Evolutionary conservation across 129 eudicot species (phyloP).

Genomic region (Escallonia rubra): DNA sequence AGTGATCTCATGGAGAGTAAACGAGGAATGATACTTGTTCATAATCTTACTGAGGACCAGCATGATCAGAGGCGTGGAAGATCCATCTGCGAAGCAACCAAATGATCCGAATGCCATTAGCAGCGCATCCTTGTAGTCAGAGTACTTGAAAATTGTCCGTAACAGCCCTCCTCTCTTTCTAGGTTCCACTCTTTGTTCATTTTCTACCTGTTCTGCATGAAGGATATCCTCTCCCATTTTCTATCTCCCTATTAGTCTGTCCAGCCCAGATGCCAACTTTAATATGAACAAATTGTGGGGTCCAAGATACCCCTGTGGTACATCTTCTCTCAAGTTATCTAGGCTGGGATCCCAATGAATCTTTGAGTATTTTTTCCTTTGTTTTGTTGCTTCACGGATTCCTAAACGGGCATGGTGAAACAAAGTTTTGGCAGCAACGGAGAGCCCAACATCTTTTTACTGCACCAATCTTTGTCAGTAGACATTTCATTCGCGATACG

Average conservation of each 20-base stretch:
- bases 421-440: no score
- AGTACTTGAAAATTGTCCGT: neutral
- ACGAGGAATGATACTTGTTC: constrained; percentile 4
- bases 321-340: neutral
- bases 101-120: constrained; percentile 1
- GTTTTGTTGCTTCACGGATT: neutral
- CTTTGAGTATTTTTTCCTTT: neutral
- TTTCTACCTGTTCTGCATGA: neutral
- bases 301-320: neutral
- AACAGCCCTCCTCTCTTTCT: neutral
- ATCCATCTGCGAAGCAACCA: constrained; percentile 5
- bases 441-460: no score
- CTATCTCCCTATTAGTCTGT: no score
- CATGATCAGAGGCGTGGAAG: constrained; percentile 12
- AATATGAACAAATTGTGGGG: neutral
- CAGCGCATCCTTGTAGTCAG: constrained; percentile 5
- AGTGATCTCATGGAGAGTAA: neutral
- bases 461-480: no score
- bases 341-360: neutral
- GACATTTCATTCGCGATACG: no score
- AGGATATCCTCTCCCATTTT: neutral
- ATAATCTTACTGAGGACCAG: constrained; percentile 3
- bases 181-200: neutral
- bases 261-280: neutral
- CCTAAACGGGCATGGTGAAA: no score